These are phyloP conservation scores for Coemansia sp. DNA, from an alignment of 192 early-diverging fungal genomes.

Conservation along the genomic window DNA sequence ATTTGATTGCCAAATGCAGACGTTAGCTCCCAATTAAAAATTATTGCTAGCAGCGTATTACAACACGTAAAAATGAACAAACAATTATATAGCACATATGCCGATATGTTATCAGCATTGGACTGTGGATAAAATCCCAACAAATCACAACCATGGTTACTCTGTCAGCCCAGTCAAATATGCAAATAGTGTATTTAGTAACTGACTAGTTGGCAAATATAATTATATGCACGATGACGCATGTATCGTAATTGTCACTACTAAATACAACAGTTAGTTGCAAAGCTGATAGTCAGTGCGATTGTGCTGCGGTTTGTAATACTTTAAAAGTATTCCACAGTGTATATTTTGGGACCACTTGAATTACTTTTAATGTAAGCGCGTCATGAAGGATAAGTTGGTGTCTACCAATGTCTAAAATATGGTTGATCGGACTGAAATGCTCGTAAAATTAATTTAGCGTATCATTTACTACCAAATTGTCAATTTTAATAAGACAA, in stretches of 20 bases:
- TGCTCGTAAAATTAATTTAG: conserved; percentile 50
- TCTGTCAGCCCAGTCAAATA: conserved; percentile 64
- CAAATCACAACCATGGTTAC: conserved; percentile 55
- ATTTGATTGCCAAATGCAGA: background rate
- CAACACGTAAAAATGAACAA: conserved; percentile 9
- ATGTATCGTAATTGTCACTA: conserved; percentile 95
- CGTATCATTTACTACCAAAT: conserved; percentile 49
- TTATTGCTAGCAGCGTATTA: conserved; percentile 7
- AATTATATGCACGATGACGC: conserved; percentile 58
- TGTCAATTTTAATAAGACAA: conserved; percentile 86
- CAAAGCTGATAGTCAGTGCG: conserved; percentile 83
- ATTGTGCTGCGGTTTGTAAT: conserved; percentile 52
- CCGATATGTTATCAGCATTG: conserved; percentile 7
- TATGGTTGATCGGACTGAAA: conserved; percentile 61
- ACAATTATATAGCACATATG: conserved; percentile 41
- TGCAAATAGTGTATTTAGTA: conserved; percentile 59
- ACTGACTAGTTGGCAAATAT: background rate
- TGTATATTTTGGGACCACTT: conserved; percentile 62
- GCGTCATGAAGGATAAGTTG: conserved; percentile 75
- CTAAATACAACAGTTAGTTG: conserved; percentile 81
- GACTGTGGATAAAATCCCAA: conserved; percentile 39
- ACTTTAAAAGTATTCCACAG: conserved; percentile 72
- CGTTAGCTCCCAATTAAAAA: background rate
- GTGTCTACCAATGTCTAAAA: conserved; percentile 59
- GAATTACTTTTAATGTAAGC: conserved; percentile 68